phyloP scores from a whole-genome alignment of 2,329 filamentous ascomycete species.

The Fusarium albosuccineum region DNA sequence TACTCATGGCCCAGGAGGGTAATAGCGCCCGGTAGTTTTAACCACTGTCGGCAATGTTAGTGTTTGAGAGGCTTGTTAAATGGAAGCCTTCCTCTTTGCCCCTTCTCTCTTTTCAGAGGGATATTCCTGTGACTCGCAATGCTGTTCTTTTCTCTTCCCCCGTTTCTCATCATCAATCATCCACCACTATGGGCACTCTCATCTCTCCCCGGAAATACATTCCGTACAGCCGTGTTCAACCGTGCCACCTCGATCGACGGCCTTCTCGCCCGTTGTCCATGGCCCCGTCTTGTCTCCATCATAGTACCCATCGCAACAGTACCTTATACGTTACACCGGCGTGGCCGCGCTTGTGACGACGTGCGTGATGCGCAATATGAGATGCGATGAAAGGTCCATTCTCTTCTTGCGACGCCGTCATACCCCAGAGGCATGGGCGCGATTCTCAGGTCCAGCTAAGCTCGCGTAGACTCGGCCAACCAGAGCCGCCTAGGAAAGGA shows the following conservation, averaged over 20 bases:
- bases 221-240: constrained; percentile 3
- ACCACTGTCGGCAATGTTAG: too few species aligned
- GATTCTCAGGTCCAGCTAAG: constrained; percentile 18
- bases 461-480: constrained; percentile 42
- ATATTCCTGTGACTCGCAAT: neutral
- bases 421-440: constrained; percentile 31
- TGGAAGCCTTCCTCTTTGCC: too few species aligned
- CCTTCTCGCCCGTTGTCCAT: neutral
- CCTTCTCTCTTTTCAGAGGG: neutral
- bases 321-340: constrained; percentile 29
- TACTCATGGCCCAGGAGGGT: too few species aligned
- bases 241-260: constrained; percentile 9
- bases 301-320: neutral
- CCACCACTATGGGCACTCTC: neutral
- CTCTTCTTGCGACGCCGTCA: constrained; percentile 29
- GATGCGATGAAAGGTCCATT: constrained; percentile 20
- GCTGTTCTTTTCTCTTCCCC: constrained; percentile 21
- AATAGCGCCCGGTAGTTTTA: too few species aligned
- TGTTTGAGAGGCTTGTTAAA: too few species aligned
- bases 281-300: neutral
- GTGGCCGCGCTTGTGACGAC: constrained; percentile 32
- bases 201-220: constrained; percentile 9
- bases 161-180: neutral
- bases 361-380: constrained; percentile 32
- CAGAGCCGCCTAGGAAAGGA: constrained; percentile 11